These are phyloP conservation scores for Odontarrhena argentea DNA, from an alignment of 345 rosid species.

Conservation along the genomic window DNA sequence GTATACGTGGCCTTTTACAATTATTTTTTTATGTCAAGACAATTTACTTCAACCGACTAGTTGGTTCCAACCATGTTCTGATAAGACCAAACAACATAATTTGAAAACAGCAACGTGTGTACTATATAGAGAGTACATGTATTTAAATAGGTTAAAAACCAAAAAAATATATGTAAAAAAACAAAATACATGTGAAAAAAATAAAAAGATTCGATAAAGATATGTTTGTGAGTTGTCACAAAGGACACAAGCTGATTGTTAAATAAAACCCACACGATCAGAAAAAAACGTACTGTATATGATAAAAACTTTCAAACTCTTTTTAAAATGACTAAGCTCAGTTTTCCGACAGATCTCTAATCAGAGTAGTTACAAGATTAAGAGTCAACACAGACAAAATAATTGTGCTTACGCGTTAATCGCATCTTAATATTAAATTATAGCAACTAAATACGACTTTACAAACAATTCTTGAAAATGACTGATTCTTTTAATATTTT, in stretches of 20 bases:
- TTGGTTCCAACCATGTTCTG: conserved; percentile 12
- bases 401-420: not conserved
- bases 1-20: conserved; percentile 4
- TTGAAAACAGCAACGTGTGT: conserved; percentile 1
- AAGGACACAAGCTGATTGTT: conserved; percentile 13
- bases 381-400: conserved; percentile 14
- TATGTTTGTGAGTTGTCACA: not conserved
- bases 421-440: not conserved
- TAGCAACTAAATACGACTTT: not conserved
- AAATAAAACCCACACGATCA: conserved; percentile 21
- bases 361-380: not conserved
- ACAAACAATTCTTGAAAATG: not conserved
- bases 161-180: not conserved
- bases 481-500: not conserved
- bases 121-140: not conserved
- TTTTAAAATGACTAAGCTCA: not conserved
- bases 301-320: not conserved
- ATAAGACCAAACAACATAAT: not conserved
- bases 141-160: not conserved
- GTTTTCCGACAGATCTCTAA: conserved; percentile 5
- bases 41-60: not conserved
- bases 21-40: not conserved
- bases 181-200: not conserved
- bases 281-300: not conserved
- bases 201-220: conserved; percentile 19